Evolutionary conservation across 176 grass and related monocot species (phyloP).

Genomic region (Zizania latifolia): DNA sequence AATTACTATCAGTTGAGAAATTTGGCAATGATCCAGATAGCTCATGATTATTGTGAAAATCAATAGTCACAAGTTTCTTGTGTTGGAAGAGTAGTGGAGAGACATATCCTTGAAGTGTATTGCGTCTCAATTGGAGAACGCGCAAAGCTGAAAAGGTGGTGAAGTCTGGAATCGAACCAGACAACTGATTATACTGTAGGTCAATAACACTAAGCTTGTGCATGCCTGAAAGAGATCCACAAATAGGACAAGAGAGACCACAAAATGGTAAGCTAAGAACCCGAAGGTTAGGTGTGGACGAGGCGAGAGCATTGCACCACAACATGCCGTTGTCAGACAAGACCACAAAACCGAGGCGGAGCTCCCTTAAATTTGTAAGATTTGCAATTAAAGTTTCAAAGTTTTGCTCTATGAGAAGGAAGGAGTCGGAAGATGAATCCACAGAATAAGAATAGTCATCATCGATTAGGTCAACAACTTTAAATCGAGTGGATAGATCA

Average conservation of each 20-base stretch:
- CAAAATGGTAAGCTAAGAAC: conserved; percentile 28
- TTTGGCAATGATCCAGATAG: conserved; percentile 23
- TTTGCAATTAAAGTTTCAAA: not conserved
- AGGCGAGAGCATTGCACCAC: not conserved
- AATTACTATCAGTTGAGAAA: conserved; percentile 15
- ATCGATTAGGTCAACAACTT: too few species aligned
- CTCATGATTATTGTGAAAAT: not conserved
- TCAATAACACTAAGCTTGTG: conserved; percentile 3
- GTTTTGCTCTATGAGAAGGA: too few species aligned
- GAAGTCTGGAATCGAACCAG: conserved; percentile 24
- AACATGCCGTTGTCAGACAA: conserved; percentile 18
- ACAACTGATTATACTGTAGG: conserved; percentile 20
- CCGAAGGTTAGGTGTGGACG: conserved; percentile 6
- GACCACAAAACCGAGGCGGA: conserved; percentile 31
- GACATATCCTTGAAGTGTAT: conserved; percentile 20
- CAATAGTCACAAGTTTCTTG: conserved; percentile 17
- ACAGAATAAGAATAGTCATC: too few species aligned
- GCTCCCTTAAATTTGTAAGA: conserved; percentile 27
- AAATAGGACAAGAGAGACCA: conserved; percentile 9
- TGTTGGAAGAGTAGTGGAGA: conserved; percentile 14
- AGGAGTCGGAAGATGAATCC: too few species aligned
- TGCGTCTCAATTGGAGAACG: conserved; percentile 25
- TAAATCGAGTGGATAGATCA: too few species aligned
- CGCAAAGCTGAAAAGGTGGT: conserved; percentile 17
- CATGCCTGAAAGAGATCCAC: conserved; percentile 11